Evolutionary conservation across 2,329 filamentous ascomycete genomes (phyloP).

Genomic region (Calonectria crousiana): DNA sequence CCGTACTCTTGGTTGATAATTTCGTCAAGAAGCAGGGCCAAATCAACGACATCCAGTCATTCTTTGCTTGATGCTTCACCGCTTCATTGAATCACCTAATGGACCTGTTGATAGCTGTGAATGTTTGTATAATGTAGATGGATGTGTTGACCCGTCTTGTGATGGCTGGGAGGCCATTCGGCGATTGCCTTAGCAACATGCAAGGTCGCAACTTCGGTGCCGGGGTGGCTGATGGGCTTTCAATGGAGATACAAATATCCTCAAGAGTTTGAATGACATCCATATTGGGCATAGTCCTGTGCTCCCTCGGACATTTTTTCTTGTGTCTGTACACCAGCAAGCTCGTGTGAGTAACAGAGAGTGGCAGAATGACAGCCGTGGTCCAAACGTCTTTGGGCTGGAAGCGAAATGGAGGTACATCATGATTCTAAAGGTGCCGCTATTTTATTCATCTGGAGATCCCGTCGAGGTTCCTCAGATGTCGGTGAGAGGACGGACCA

Average conservation of each 20-base stretch:
- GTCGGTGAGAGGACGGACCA: constrained; percentile 29
- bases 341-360: constrained; percentile 51
- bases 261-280: constrained; percentile 30
- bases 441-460: constrained; percentile 34
- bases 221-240: constrained; percentile 20
- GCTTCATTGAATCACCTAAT: not conserved
- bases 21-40: constrained; percentile 19
- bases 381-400: constrained; percentile 16
- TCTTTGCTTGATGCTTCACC: not conserved
- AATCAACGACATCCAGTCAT: not conserved
- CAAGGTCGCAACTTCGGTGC: constrained; percentile 18
- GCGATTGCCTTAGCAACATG: constrained; percentile 26
- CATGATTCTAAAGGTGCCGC: not conserved
- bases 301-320: constrained; percentile 53
- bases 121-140: constrained; percentile 14
- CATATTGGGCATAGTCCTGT: constrained; percentile 46
- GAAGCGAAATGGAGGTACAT: constrained; percentile 18
- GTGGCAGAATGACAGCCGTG: constrained; percentile 40
- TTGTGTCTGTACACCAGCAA: constrained; percentile 54
- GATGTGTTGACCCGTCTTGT: not conserved
- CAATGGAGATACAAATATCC: constrained; percentile 14
- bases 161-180: not conserved
- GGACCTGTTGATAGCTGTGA: not conserved
- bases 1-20: constrained; percentile 24
- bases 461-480: constrained; percentile 27